Evolutionary conservation across 2,329 filamentous ascomycete genomes (phyloP), one percentile per base, ranked within the genome.

Genomic region (Aspergillus neotritici): DNA sequence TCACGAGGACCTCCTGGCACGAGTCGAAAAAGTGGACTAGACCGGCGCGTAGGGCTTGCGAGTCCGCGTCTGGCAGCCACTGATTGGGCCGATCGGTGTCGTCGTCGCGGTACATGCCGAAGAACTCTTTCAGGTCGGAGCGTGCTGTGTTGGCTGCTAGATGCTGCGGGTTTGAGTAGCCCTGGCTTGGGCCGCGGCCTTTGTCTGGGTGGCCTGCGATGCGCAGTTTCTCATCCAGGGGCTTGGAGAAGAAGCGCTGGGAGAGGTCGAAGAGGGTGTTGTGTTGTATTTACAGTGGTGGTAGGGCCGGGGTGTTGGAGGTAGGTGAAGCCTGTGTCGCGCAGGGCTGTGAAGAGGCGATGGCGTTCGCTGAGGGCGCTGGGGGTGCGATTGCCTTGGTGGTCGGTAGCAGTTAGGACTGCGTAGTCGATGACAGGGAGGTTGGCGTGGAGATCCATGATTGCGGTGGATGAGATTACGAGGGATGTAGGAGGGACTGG

Each of bases 51-150:
- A 37, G 25, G 35, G 35, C 35, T n/a, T 17, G 5, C 11, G 35
- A 37, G 16, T 37, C 17, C 7, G 35, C 35, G 17, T 37, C 35
- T 8, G 10, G 5, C 16, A 37, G 35, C 35, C 35, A 37, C 35
- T 37, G 35, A 12, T 37, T 37, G 9, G 35, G 35, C 35, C 13
- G n/a, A n/a, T n/a, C 35, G 5, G 16, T 28, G 35, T 37, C 35
- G 35, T 37, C 35, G 21, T 37, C 35, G 21, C 35, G 35, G 29
- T 37, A 37, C 35, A 37, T 37, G 35, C 35, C 35, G 11, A 37
- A 37, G 35, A 25, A 37, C 17, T 37, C 35, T 14, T 37, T 37
- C 35, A 37, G 17, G 21, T 37, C 35, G 7, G 35, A 37, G 2
- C 17, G 21, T 16, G 25, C 17, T 9, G 35, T 17, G 16, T 37